Base-by-base conservation (phyloP, 2,329 filamentous ascomycete species). In the Alternaria hordeiaustralica region DNA sequence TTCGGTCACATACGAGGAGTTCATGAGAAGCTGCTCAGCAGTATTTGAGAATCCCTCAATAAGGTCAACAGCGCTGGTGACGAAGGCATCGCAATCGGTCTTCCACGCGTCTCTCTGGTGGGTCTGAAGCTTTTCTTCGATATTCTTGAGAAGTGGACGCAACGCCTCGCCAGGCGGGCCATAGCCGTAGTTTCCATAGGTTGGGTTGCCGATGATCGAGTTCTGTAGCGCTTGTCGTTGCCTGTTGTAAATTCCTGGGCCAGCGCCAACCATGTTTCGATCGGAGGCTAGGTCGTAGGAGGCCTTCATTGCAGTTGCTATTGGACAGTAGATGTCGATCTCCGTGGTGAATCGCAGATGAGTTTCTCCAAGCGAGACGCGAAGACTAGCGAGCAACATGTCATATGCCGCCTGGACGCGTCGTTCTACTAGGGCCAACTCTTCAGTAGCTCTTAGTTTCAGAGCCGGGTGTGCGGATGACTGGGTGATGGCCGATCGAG, bases 271-370 rank as follows among this genome's bases (percentile, higher is more conserved):
- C 30, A 36, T 15, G 13, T 36, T 8, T 11, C n/a, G 15, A 13
- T n/a, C 5, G 5, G 20, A 53, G 9, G 55, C 61, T 3, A 15
- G 49, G 0, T 43, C 51, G 12, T 65, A 69, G 18, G 53, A 46
- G 2, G 43, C 18, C n/a, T 33, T 54, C 65, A 70, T 64, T 9
- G 55, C 56, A 18, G 26, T 44, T 4, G 65, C 61, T 23, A 68
- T 57, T 0, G 61, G 65, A 13, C 62, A 63, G 7, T 49, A 13
- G 13, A 64, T 60, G 41, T 67, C 64, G 3, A 57, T 59, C 33
- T 67, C 68, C 0, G 58, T 68, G 5, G 58, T 59, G 46, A 60
- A 68, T 3, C 50, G 26, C 5, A 67, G 9, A 28, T 58, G 30
- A 6, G 33, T 64, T 4, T 58, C 54, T 13, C 33, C 26, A 18